A percentile compares a stretch with the other conserved stretches of the same genome.
Evolutionary conservation across 805 yeast species (phyloP).

Genomic region (Teunomyces funiuensis): DNA sequence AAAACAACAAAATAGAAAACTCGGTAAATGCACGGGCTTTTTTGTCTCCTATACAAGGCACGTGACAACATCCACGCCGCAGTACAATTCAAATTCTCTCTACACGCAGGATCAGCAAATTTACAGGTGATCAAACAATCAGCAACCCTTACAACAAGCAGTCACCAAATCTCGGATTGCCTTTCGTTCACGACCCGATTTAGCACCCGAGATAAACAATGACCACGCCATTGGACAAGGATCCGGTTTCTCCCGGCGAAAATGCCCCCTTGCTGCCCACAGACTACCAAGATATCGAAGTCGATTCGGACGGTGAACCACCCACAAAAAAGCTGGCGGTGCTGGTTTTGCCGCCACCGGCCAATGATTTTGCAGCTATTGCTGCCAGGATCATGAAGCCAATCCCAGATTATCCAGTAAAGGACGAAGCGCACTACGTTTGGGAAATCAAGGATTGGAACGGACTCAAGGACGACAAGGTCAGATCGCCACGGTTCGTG

Average conservation of each 20-base stretch:
- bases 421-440: conserved; percentile 36
- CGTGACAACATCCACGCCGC: not conserved
- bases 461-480: conserved; percentile 40
- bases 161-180: not conserved
- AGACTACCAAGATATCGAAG: conserved; percentile 3
- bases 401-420: conserved; percentile 39
- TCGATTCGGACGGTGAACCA: conserved; percentile 1
- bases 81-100: not conserved
- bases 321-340: conserved; percentile 5
- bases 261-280: not conserved
- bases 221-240: not conserved
- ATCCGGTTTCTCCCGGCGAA: not conserved
- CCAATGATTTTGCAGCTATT: conserved; percentile 30
- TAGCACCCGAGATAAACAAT: not conserved
- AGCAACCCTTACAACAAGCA: not conserved
- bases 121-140: not conserved
- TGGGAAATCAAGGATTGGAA: conserved; percentile 57
- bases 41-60: too few species aligned
- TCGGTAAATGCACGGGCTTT: not conserved
- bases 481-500: conserved; percentile 46
- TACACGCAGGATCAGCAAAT: not conserved
- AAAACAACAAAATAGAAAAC: too few species aligned
- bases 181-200: not conserved
- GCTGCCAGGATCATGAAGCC: conserved; percentile 37
- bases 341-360: conserved; percentile 19